Percentiles rank a stretch among this genome's conserved stretches.
Conservation (phyloP, 305 asterid species). For the Nicotiana rustica region DNA sequence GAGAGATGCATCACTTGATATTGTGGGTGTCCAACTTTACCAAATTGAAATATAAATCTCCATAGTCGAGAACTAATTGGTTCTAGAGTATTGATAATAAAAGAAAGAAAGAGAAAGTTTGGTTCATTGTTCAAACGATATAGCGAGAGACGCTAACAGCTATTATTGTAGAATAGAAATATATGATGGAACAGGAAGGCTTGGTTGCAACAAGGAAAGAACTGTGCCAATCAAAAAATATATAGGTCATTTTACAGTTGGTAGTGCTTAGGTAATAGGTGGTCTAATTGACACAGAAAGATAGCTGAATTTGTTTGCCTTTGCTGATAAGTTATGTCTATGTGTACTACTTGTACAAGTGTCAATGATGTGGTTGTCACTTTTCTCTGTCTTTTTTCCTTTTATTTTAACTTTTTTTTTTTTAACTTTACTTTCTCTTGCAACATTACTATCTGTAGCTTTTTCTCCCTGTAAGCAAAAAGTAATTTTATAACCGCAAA, state of each 20-base stretch:
- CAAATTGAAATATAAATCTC: neutral
- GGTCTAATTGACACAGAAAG: constrained; percentile 16
- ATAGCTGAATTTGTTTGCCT: neutral
- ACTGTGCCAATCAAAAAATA: neutral
- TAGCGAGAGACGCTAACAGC: neutral
- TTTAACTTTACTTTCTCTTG: neutral
- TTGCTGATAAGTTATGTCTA: neutral
- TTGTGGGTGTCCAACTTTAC: constrained; percentile 54
- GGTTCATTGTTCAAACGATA: neutral
- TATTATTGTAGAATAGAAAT: neutral
- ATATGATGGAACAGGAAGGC: neutral
- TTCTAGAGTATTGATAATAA: neutral
- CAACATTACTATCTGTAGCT: neutral
- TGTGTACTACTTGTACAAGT: neutral
- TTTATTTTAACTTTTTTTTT: too few relatives aligned
- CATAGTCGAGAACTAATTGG: neutral
- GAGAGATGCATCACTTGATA: constrained; percentile 11
- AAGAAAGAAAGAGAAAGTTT: constrained; percentile 3
- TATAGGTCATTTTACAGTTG: neutral
- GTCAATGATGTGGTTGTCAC: neutral
- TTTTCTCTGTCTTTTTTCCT: neutral
- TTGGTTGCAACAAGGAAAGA: constrained; percentile 23
- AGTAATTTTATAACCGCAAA: too few relatives aligned
- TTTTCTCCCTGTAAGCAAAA: too few relatives aligned
- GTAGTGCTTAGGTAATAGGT: constrained; percentile 25